Evolutionary conservation across 257 asterid genomes (phyloP), one percentile per base, ranked within the genome.

Genomic region (Lantana camara): DNA sequence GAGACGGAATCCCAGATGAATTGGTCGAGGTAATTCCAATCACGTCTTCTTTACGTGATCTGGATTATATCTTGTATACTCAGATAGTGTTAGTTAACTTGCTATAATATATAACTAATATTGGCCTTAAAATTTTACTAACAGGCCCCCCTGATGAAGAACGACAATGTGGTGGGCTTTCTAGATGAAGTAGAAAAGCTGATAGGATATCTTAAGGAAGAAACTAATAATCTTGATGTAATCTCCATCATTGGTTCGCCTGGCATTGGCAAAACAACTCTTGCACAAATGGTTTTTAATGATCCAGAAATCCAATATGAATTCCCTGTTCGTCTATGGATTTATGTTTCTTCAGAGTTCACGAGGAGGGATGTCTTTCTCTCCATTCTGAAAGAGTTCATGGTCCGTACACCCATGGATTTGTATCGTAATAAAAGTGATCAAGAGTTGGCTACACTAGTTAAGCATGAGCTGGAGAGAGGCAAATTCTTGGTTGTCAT

Each of bases 401-500:
- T 3, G 13, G 10, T 13, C 44, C 5, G 2, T 5, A 3, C 10
- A 3, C 1, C 44, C 44, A 13, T 2, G 35, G 35, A 38, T 13
- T 2, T 38, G 13, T 38, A 38, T 38, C 44, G 13, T 13, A 38
- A 38, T 1, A 38, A 10, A n/a, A n/a, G n/a, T 38, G 44, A 38
- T 38, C 5, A 38, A 2, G 44, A 38, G 5, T 38, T 38, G 10
- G 44, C 44, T 1, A 38, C 5, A 38, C 5, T 2, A 7, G 44
- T 38, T 10, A 7, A 1, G 5, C 12, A 7, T 38, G 7, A 38
- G 1, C 44, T 38, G 13, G 44, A 38, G 44, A 0, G 3, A 16
- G 41, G 9, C 0, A 74, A 23, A 16, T 69, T 46, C 49, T 50
- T 68, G 4, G 17, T 73, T 11, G 71, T 73, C 1, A 13, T 73